Base-by-base conservation (phyloP, 352 stramenopile genomes). In the Phytophthora sp. region DNA sequence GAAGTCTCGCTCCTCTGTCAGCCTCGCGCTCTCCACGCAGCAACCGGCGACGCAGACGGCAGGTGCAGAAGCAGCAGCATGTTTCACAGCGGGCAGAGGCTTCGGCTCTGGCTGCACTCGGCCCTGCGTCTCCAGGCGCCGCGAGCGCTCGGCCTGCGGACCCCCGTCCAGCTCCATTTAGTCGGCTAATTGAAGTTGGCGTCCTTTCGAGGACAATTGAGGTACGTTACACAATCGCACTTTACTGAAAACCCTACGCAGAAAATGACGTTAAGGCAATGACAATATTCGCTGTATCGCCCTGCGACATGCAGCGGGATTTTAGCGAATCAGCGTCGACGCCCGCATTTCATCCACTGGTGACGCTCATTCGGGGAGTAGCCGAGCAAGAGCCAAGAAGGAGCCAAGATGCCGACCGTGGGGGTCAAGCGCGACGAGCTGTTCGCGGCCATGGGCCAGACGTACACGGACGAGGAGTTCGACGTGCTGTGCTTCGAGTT, bases 401-500 rank as follows among this genome's bases (percentile, higher is more conserved):
- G 13, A 73, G 45, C 20, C n/a, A 91, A 50, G 13, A 99, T 99
- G 98, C 98, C 98, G 72, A 99, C 97, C 28, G 90, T 99, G 37
- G 84, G 89, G 26, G 86, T 99, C 26, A 97, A 99, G 79, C 95
- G 97, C 72, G 96, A 99, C 66, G 84, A 97, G 61, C 87, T 99
- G 45, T 99, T 99, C 79, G 80, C 88, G 67, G 94, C 97, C 73
- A 87, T 99, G 62, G 96, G 96, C 61, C 88, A 98, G 75, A 94
- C 76, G 42, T 99, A 98, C 88, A 99, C 97, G 45, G 95, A 97
- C 72, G 89, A 99, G 54, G 97, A 99, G 73, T 99, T 99, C 79
- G 97, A 99, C 68, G 89, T 99, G 60, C 87, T 99, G 17, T 99
- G 97, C 82, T 99, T 99, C 77, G 97, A 99, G 84, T 99, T 99